These are phyloP conservation scores for Pythium dissotocum DNA, from an alignment of 352 stramenopile genomes.

Conservation along the genomic window DNA sequence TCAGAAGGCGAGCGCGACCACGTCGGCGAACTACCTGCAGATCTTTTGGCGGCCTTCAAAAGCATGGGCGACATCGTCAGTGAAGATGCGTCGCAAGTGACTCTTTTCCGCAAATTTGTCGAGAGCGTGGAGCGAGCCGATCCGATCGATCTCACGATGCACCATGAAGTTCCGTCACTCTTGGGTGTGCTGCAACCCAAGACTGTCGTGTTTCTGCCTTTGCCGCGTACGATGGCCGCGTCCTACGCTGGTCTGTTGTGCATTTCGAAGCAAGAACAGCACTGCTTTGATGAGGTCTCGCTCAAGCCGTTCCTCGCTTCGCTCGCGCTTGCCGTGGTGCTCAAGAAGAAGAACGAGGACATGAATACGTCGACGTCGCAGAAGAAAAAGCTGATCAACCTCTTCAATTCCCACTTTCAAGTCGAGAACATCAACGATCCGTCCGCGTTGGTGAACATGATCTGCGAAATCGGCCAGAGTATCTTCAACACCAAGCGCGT, in stretches of 20 bases:
- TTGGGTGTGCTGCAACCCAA: constrained; percentile 13
- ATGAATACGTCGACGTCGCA: constrained; percentile 58
- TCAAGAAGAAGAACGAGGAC: constrained; percentile 62
- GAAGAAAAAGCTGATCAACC: constrained; percentile 64
- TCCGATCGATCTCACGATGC: constrained; percentile 41
- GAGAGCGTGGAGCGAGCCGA: constrained; percentile 37
- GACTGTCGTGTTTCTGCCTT: constrained; percentile 49
- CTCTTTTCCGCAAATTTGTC: constrained; percentile 41
- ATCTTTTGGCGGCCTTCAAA: constrained; percentile 10
- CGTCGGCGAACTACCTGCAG: constrained; percentile 5
- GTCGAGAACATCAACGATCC: constrained; percentile 71
- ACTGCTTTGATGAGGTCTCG: constrained; percentile 27
- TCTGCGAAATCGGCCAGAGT: constrained; percentile 63
- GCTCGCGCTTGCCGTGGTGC: constrained; percentile 43
- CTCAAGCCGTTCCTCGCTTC: constrained; percentile 57
- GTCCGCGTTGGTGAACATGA: constrained; percentile 68
- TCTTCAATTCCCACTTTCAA: constrained; percentile 68
- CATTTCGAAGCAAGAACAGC: constrained; percentile 26
- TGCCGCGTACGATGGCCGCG: constrained; percentile 39
- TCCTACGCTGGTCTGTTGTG: constrained; percentile 49
- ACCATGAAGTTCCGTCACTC: constrained; percentile 34
- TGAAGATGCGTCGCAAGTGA: background rate
- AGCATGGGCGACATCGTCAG: constrained; percentile 19
- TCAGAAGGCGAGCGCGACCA: background rate
- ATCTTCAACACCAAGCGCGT: constrained; percentile 74